Conservation (phyloP, 257 asterid genomes). For the Petrea volubilis region DNA sequence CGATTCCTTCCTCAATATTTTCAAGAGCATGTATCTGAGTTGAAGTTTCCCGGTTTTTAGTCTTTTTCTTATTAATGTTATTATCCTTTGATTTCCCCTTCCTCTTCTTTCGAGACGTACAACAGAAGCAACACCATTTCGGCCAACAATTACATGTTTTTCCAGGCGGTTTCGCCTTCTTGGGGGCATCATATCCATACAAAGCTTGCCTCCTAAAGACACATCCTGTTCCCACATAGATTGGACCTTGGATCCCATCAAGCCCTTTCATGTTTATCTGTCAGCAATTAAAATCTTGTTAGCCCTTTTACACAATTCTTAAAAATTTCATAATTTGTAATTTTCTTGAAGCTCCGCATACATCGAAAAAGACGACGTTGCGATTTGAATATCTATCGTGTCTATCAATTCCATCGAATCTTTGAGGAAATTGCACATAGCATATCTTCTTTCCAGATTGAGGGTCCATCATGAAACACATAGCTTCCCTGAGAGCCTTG, state of each 20-base stretch:
- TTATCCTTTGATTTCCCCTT: slow-evolving; percentile 39
- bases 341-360: slow-evolving; percentile 21
- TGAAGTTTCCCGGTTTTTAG: slow-evolving; percentile 43
- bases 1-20: slow-evolving; percentile 67
- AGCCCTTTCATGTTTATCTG: slow-evolving; percentile 81
- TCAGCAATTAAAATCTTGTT: slow-evolving; percentile 8
- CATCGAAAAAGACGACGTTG: slow-evolving; percentile 69
- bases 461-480: slow-evolving; percentile 84
- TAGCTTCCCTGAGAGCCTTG: slow-evolving; percentile 69
- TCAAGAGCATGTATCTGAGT: slow-evolving; percentile 61
- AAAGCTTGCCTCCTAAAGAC: slow-evolving; percentile 72
- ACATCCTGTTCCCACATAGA: slow-evolving; percentile 75
- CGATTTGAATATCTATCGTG: slow-evolving; percentile 68
- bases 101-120: slow-evolving; percentile 44
- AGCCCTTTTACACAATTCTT: not conserved
- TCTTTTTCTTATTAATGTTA: slow-evolving; percentile 45
- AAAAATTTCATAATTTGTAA: too few species aligned
- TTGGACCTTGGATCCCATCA: slow-evolving; percentile 81
- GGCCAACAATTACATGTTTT: slow-evolving; percentile 65
- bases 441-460: slow-evolving; percentile 67
- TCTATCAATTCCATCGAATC: slow-evolving; percentile 69
- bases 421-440: slow-evolving; percentile 76
- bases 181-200: slow-evolving; percentile 72
- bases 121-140: slow-evolving; percentile 55
- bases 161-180: slow-evolving; percentile 50